Evolutionary conservation across 495 filamentous ascomycete genomes (phyloP), one percentile per base, ranked within the genome.

Genomic region (Penicillium canariense): DNA sequence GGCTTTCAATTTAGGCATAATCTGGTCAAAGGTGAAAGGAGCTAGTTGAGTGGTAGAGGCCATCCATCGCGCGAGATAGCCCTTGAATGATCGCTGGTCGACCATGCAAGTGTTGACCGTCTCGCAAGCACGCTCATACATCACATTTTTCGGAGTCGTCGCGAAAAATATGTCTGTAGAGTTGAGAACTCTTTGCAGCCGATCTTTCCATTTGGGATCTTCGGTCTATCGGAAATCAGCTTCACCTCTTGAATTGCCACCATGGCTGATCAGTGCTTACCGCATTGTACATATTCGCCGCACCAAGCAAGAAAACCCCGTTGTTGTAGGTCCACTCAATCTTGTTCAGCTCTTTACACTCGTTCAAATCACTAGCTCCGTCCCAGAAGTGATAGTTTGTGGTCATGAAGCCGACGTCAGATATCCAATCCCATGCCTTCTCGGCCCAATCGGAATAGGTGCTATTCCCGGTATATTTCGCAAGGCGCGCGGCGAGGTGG

Each of bases 61-160:
- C 69, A 96, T 80, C 87, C 89, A 96, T 22, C 91, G 87, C 20
- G 88, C 75, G 14, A 93, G 75, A 72, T 91, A 95, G 30, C 88
- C 88, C 71, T 94, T 96, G 83, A 92, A 96, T 34, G 85, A 88
- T 36, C 80, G 79, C 75, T 91, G 88, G 62, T 94, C 89, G 34
- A 83, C 81, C 59, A 87, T 83, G 72, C 88, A 91, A 7, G 70
- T 81, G 39, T 76, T 66, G 47, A 74, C 69, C 0, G 74, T 68
- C 51, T 87, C 84, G 55, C 84, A 87, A 27, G 82, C 78, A n/a
- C 81, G 72, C 65, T 92, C 89, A 48, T 75, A 84, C 71, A 89
- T 86, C 39, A 87, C 76, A 20, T 80, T 68, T 22, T 65, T 63
- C 2, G 80, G 69, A 17, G 67, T 50, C 0, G 69, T 43, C 1